Evolutionary conservation across 2,329 filamentous ascomycete species (phyloP).

Genomic region (Rosellinia necatrix): DNA sequence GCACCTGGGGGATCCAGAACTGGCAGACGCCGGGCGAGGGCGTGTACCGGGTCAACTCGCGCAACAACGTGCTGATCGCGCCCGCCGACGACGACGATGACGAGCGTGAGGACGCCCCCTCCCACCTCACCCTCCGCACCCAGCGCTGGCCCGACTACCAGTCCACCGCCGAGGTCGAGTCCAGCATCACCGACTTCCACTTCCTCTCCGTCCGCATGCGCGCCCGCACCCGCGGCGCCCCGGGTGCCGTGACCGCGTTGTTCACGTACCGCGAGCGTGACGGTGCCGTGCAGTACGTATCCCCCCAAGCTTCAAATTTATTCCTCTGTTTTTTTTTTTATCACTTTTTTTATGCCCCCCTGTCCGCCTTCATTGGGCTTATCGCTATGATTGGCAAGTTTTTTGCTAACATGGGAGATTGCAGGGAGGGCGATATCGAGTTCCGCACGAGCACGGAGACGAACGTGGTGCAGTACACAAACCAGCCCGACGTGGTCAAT

Average conservation of each 20-base stretch:
- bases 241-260: slow-evolving; percentile 56
- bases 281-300: slow-evolving; percentile 45
- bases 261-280: slow-evolving; percentile 54
- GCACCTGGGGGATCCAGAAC: slow-evolving; percentile 39
- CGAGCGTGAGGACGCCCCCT: slow-evolving; percentile 39
- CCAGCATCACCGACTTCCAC: slow-evolving; percentile 41
- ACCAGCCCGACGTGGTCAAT: slow-evolving; percentile 58
- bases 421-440: slow-evolving; percentile 56
- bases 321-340: too few relatives aligned
- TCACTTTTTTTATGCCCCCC: not conserved
- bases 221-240: slow-evolving; percentile 51
- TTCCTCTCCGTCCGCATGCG: slow-evolving; percentile 50
- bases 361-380: not conserved
- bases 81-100: slow-evolving; percentile 43
- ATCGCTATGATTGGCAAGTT: not conserved
- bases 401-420: not conserved
- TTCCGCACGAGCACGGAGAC: slow-evolving; percentile 52
- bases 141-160: slow-evolving; percentile 51
- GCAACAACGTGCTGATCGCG: slow-evolving; percentile 52
- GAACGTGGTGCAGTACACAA: slow-evolving; percentile 60
- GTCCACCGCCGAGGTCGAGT: slow-evolving; percentile 54
- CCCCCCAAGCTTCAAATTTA: too few relatives aligned
- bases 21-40: slow-evolving; percentile 34
- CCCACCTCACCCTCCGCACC: slow-evolving; percentile 54
- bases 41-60: slow-evolving; percentile 44